A percentile compares a stretch with the other conserved stretches of the same genome.
Evolutionary conservation across 306 rosid genomes (phyloP).

Genomic region (Medicago arabica): DNA sequence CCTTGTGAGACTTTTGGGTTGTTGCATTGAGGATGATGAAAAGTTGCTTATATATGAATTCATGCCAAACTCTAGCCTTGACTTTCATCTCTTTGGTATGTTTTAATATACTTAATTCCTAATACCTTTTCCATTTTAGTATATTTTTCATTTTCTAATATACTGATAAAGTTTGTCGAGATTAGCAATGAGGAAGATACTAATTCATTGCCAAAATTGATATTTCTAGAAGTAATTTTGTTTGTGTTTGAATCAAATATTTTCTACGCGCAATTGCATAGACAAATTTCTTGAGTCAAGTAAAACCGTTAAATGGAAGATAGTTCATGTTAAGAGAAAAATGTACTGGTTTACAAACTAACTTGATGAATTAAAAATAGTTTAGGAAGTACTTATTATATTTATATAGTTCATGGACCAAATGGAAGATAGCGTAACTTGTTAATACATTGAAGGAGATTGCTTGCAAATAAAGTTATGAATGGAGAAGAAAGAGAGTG

Average conservation of each 20-base stretch:
- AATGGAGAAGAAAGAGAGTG: not conserved
- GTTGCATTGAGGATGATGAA: constrained; percentile 59
- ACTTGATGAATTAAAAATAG: too few relatives aligned
- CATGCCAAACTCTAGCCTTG: constrained; percentile 66
- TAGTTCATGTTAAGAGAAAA: too few relatives aligned
- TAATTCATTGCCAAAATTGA: not conserved
- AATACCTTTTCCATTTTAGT: not conserved
- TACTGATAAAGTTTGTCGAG: not conserved
- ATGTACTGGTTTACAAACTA: too few relatives aligned
- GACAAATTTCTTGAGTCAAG: too few relatives aligned
- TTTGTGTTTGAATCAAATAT: too few relatives aligned
- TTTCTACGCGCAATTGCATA: too few relatives aligned
- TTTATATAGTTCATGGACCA: too few relatives aligned
- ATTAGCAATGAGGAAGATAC: not conserved
- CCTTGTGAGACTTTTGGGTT: constrained; percentile 72
- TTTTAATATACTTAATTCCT: not conserved
- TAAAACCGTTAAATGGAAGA: too few relatives aligned
- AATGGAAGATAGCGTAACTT: not conserved
- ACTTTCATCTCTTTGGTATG: constrained; percentile 57
- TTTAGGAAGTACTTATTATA: too few relatives aligned
- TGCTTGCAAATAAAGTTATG: not conserved
- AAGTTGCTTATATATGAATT: constrained; percentile 66
- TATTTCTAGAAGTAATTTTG: not conserved
- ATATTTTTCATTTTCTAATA: not conserved
- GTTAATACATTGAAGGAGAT: not conserved